These are phyloP conservation scores for Dichomitus squalens DNA, from an alignment of 1,284 basidiomycete species.

Conservation along the genomic window DNA sequence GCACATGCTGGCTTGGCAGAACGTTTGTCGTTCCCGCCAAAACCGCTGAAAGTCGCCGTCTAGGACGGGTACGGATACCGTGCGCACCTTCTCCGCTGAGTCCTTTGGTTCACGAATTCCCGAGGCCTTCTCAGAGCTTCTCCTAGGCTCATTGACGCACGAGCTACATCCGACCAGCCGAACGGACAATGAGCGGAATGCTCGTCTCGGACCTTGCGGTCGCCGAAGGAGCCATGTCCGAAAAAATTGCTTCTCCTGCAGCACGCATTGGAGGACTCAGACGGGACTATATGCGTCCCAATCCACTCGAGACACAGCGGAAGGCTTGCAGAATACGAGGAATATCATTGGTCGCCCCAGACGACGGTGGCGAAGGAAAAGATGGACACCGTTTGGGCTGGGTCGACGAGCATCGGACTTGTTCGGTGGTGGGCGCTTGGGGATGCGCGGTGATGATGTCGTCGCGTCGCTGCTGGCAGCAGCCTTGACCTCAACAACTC, in stretches of 20 bases:
- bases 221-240: background rate
- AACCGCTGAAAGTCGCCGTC: background rate
- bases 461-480: conserved; percentile 23
- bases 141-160: background rate
- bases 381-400: background rate
- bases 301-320: background rate
- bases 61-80: background rate
- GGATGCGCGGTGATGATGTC: conserved; percentile 20
- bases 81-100: background rate
- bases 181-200: background rate
- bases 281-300: background rate
- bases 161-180: background rate
- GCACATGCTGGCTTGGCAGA: background rate
- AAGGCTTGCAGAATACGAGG: background rate
- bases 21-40: no score
- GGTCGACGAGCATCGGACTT: conserved; percentile 16
- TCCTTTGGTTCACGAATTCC: no score
- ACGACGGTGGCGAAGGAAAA: background rate
- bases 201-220: background rate
- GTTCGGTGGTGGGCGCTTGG: conserved; percentile 25
- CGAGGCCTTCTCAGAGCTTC: background rate
- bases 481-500: conserved; percentile 9
- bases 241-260: background rate
- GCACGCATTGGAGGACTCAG: background rate
- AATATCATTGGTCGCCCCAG: background rate